These are phyloP conservation scores for Podila epigama DNA, from an alignment of 192 early-diverging fungal genomes.

Conservation along the genomic window DNA sequence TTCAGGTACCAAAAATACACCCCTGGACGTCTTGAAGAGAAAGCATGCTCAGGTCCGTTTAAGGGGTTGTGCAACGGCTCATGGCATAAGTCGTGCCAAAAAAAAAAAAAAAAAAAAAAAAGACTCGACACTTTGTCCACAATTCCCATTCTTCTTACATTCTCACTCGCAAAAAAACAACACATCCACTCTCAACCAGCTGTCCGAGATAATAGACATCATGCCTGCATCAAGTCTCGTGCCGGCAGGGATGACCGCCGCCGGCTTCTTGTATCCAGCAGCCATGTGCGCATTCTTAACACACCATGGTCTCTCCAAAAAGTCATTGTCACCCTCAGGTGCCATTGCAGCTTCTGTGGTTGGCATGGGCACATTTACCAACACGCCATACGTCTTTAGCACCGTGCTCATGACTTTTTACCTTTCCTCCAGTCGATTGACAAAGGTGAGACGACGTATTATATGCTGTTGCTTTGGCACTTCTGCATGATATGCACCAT, in stretches of 20 bases:
- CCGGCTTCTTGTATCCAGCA: constrained; percentile 54
- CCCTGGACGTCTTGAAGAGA: too few relatives aligned
- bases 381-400: constrained; percentile 69
- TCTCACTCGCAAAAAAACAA: too few relatives aligned
- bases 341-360: constrained; percentile 75
- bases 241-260: neutral
- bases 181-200: too few relatives aligned
- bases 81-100: too few relatives aligned
- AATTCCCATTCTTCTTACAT: too few relatives aligned
- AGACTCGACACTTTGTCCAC: too few relatives aligned
- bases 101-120: too few relatives aligned
- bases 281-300: constrained; percentile 58
- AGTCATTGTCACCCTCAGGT: constrained; percentile 75
- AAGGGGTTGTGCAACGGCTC: too few relatives aligned
- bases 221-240: neutral
- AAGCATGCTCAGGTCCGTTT: too few relatives aligned
- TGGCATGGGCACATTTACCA: constrained; percentile 77
- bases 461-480: neutral
- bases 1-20: too few relatives aligned
- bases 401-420: constrained; percentile 78
- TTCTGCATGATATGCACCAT: neutral
- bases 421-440: constrained; percentile 64
- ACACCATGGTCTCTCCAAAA: constrained; percentile 66
- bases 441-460: constrained; percentile 51
- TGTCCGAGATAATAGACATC: too few relatives aligned